Conservation (phyloP, 805 yeast species). For the Kluyveromyces siamensis region DNA sequence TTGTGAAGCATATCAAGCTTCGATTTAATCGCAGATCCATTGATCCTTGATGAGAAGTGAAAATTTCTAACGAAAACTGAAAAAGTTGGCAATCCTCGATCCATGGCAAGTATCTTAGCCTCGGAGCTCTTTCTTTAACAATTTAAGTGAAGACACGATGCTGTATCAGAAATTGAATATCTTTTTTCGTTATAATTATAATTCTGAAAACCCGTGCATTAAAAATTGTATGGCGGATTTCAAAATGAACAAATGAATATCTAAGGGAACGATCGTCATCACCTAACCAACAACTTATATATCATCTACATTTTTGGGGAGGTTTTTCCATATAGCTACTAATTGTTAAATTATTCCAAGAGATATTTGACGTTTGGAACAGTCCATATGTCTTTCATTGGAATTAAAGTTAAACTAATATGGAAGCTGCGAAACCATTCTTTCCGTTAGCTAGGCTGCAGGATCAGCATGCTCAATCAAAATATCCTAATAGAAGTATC, state of each 20-base stretch:
- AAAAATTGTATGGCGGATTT: too few relatives aligned
- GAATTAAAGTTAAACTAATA: neutral
- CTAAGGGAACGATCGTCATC: too few relatives aligned
- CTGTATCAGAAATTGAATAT: neutral
- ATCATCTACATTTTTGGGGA: too few relatives aligned
- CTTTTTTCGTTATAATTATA: neutral
- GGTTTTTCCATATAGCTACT: too few relatives aligned
- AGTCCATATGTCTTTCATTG: neutral
- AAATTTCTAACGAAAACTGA: neutral
- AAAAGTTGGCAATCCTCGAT: neutral
- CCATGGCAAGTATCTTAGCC: neutral
- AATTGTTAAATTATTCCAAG: too few relatives aligned
- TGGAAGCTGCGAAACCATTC: neutral
- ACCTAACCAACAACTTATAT: too few relatives aligned
- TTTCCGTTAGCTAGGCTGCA: neutral
- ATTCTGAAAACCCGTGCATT: too few relatives aligned
- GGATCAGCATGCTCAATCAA: neutral
- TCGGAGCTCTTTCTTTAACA: neutral
- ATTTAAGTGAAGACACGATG: too few relatives aligned
- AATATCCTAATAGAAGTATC: neutral
- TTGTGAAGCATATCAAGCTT: slow-evolving; percentile 5
- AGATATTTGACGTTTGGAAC: neutral
- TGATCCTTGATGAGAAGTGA: neutral
- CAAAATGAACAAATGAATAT: too few relatives aligned
- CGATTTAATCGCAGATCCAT: slow-evolving; percentile 4